phyloP scores from a whole-genome alignment of 2,329 filamentous ascomycete species.

The Ophiocordyceps polyrhachis-furcata region DNA sequence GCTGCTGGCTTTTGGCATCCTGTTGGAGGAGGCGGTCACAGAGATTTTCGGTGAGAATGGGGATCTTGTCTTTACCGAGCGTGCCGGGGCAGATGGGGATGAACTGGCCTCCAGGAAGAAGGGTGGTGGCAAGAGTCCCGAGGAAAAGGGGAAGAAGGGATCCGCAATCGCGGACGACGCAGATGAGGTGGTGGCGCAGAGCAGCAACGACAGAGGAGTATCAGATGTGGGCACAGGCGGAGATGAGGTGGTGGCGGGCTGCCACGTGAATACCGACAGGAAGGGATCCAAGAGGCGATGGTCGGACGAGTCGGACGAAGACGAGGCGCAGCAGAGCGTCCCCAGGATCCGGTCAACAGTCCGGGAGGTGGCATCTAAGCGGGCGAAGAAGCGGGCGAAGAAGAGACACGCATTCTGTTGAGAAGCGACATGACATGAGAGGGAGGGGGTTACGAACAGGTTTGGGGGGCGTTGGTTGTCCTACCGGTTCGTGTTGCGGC shows the following conservation, averaged over 20 bases:
- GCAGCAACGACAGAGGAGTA: not conserved
- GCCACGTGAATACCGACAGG: not conserved
- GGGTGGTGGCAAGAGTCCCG: not conserved
- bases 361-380: not conserved
- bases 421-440: not conserved
- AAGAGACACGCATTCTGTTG: not conserved
- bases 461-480: too few species aligned
- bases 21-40: constrained; percentile 51
- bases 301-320: not conserved
- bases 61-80: constrained; percentile 54
- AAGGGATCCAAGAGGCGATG: not conserved
- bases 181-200: too few species aligned
- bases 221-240: not conserved
- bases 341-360: not conserved
- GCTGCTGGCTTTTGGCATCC: constrained; percentile 53
- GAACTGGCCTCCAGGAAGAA: too few species aligned
- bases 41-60: constrained; percentile 44
- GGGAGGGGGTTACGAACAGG: too few species aligned
- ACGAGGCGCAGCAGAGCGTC: not conserved
- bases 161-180: too few species aligned
- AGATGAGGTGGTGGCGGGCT: not conserved
- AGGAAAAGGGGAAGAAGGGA: not conserved
- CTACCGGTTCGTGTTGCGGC: too few species aligned
- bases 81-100: constrained; percentile 10
- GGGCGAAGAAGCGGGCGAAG: not conserved